A percentile compares a stretch with the other conserved stretches of the same genome.
Conservation (phyloP, 2,329 filamentous ascomycete species). For the Volutella citrinella region DNA sequence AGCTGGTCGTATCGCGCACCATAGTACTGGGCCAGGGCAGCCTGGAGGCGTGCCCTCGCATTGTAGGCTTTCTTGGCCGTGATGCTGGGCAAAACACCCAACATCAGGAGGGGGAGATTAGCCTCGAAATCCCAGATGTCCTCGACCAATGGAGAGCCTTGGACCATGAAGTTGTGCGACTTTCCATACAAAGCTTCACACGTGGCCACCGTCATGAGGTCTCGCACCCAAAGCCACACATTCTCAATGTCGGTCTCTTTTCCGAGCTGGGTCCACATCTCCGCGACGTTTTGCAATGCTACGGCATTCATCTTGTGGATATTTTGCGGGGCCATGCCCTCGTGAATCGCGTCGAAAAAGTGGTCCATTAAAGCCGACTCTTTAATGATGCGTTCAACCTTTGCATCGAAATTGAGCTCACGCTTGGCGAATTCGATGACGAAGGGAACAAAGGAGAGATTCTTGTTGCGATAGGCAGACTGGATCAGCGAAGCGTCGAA, state of each 20-base stretch:
- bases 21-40: conserved; percentile 30
- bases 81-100: conserved; percentile 22
- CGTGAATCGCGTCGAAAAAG: conserved; percentile 30
- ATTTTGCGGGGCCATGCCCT: conserved; percentile 30
- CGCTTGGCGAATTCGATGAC: conserved; percentile 35
- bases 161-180: conserved; percentile 39
- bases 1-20: no score
- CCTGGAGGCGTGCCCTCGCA: conserved; percentile 23
- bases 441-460: conserved; percentile 41
- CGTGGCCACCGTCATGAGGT: conserved; percentile 37
- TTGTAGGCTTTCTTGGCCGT: conserved; percentile 28
- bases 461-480: conserved; percentile 36
- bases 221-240: conserved; percentile 37
- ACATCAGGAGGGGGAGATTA: background rate
- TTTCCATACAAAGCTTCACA: conserved; percentile 40
- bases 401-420: conserved; percentile 33
- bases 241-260: conserved; percentile 29
- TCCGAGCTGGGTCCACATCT: conserved; percentile 8
- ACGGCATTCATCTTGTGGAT: conserved; percentile 28
- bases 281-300: conserved; percentile 13
- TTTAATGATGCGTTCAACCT: conserved; percentile 23
- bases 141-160: conserved; percentile 15
- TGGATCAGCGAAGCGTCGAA: conserved; percentile 37
- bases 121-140: conserved; percentile 15
- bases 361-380: conserved; percentile 16